Evolutionary conservation across 2,329 filamentous ascomycete species (phyloP).

Genomic region (Aspergillus glaucus): DNA sequence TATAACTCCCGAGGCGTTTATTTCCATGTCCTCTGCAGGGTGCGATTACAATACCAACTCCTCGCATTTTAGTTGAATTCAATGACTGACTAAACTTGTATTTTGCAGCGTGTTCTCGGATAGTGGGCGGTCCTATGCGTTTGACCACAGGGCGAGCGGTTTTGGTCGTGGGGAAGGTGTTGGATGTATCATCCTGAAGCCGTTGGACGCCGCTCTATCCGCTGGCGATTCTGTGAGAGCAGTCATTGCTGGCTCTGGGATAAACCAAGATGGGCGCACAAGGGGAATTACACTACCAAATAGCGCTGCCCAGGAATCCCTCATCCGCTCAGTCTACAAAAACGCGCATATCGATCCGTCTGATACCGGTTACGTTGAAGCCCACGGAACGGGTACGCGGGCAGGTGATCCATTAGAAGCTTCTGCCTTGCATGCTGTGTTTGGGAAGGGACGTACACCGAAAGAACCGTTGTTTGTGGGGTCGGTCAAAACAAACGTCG

Average conservation of each 20-base stretch:
- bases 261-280: conserved; percentile 24
- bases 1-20: conserved; percentile 19
- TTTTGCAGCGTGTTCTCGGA: conserved; percentile 16
- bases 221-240: conserved; percentile 32
- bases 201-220: conserved; percentile 23
- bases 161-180: conserved; percentile 32
- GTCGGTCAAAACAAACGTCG: conserved; percentile 20
- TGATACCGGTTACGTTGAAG: conserved; percentile 31
- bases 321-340: conserved; percentile 33
- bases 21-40: conserved; percentile 22
- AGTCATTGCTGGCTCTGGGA: conserved; percentile 32
- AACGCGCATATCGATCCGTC: conserved; percentile 26
- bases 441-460: conserved; percentile 1
- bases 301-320: conserved; percentile 26
- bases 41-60: conserved; percentile 2
- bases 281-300: conserved; percentile 39
- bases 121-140: conserved; percentile 21
- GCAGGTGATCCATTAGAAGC: conserved; percentile 54
- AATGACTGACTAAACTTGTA: neutral
- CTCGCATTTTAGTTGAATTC: neutral
- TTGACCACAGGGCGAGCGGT: conserved; percentile 22
- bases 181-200: conserved; percentile 29
- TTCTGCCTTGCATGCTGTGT: conserved; percentile 40
- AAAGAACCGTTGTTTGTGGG: conserved; percentile 14
- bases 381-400: conserved; percentile 54